These are phyloP conservation scores for Penicillium cosmopolitanum DNA, from an alignment of 495 filamentous ascomycete genomes.

Conservation along the genomic window DNA sequence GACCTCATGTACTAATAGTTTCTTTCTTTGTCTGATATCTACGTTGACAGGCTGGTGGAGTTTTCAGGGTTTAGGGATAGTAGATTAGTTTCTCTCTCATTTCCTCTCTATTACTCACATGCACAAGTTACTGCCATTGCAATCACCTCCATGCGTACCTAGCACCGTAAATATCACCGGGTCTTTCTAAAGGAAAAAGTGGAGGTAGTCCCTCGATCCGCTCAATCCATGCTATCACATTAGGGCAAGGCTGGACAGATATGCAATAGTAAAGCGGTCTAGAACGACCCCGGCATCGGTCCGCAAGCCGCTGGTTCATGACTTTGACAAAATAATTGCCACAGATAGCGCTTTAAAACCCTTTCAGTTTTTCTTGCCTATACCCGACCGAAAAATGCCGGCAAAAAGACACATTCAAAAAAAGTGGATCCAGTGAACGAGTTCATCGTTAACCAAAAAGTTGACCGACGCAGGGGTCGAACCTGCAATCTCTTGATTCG, in stretches of 20 bases:
- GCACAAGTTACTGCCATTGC: too few relatives aligned
- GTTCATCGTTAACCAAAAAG: slow-evolving; percentile 9
- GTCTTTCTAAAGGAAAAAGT: neutral
- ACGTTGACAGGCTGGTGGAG: too few relatives aligned
- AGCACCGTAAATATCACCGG: neutral
- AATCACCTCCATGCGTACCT: too few relatives aligned
- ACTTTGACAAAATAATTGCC: neutral
- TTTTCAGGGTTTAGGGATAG: too few relatives aligned
- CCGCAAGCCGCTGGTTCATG: neutral
- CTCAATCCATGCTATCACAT: neutral
- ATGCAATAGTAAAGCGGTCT: neutral
- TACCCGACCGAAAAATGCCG: too few relatives aligned
- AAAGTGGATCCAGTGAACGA: too few relatives aligned
- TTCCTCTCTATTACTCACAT: too few relatives aligned
- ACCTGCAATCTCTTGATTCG: slow-evolving; percentile 67
- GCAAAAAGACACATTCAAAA: too few relatives aligned
- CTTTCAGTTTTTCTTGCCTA: neutral
- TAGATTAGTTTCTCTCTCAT: too few relatives aligned
- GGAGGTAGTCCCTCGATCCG: neutral
- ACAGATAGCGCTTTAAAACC: neutral
- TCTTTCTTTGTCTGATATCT: too few relatives aligned
- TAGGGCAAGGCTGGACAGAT: neutral
- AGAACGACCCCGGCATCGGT: neutral
- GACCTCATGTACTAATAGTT: too few relatives aligned
- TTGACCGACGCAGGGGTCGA: slow-evolving; percentile 51